These are phyloP conservation scores for Kwoniella pini DNA, from an alignment of 768 basidiomycete species.

Conservation along the genomic window DNA sequence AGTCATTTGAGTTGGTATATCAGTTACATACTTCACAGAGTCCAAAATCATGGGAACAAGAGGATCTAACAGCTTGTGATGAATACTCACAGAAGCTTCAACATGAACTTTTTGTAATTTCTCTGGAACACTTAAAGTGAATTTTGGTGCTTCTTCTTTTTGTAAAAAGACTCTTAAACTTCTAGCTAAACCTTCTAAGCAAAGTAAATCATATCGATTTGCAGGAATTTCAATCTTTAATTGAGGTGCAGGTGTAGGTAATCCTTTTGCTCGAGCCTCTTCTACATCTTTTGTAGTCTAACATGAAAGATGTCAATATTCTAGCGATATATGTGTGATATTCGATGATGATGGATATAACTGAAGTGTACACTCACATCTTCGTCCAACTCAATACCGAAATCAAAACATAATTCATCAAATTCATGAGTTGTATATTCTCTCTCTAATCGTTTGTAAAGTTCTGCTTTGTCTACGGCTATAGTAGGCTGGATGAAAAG, in stretches of 20 bases:
- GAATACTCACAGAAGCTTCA: slow-evolving; percentile 66
- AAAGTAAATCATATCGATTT: slow-evolving; percentile 98
- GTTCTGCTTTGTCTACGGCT: slow-evolving; percentile 90
- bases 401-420: slow-evolving; percentile 93
- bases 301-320: background rate
- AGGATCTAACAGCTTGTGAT: background rate
- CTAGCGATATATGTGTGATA: no score
- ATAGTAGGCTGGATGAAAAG: slow-evolving; percentile 73
- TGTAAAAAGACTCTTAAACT: slow-evolving; percentile 80
- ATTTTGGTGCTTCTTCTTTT: slow-evolving; percentile 67
- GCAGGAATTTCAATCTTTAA: slow-evolving; percentile 98
- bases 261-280: slow-evolving; percentile 74
- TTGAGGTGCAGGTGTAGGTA: slow-evolving; percentile 84
- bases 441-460: slow-evolving; percentile 80
- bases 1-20: background rate
- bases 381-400: slow-evolving; percentile 95
- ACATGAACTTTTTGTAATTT: slow-evolving; percentile 69
- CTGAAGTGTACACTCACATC: slow-evolving; percentile 65
- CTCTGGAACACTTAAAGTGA: slow-evolving; percentile 70
- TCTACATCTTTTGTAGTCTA: slow-evolving; percentile 89
- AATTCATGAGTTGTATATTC: slow-evolving; percentile 89
- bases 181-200: slow-evolving; percentile 91
- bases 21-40: no score
- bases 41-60: no score
- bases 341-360: background rate